Evolutionary conservation across 805 yeast species (phyloP).

Genomic region (Candida coquimbonensis): DNA sequence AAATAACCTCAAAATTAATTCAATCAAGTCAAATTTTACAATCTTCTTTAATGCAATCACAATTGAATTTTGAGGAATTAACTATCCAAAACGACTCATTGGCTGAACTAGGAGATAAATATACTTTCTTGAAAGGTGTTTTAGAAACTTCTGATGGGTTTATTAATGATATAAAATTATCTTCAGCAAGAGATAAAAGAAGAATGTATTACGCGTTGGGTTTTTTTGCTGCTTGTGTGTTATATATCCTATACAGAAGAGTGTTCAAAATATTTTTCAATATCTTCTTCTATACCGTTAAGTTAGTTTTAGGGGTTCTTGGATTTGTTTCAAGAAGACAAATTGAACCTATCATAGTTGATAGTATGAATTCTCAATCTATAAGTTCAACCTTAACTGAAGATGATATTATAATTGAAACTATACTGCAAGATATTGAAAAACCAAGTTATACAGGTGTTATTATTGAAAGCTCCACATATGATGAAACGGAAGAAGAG

Average conservation of each 20-base stretch:
- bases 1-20: constrained; percentile 19
- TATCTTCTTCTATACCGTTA: constrained; percentile 6
- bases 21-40: constrained; percentile 22
- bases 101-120: constrained; percentile 12
- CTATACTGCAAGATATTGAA: neutral
- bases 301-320: constrained; percentile 7
- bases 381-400: constrained; percentile 2
- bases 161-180: constrained; percentile 20
- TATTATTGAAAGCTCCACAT: neutral
- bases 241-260: constrained; percentile 18
- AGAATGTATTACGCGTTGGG: constrained; percentile 17
- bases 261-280: constrained; percentile 10
- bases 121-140: constrained; percentile 14
- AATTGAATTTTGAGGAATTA: constrained; percentile 21
- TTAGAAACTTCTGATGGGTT: constrained; percentile 19
- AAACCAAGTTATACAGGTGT: neutral
- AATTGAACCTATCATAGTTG: constrained; percentile 4
- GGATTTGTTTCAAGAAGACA: constrained; percentile 8
- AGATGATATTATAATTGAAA: constrained; percentile 3
- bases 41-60: constrained; percentile 19
- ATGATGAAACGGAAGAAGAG: too few species aligned
- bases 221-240: constrained; percentile 17
- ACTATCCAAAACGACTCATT: constrained; percentile 19
- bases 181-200: constrained; percentile 18
- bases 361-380: constrained; percentile 1